These are phyloP conservation scores for Verticillium albo-atrum DNA, from an alignment of 2,329 filamentous ascomycete species.

Conservation along the genomic window DNA sequence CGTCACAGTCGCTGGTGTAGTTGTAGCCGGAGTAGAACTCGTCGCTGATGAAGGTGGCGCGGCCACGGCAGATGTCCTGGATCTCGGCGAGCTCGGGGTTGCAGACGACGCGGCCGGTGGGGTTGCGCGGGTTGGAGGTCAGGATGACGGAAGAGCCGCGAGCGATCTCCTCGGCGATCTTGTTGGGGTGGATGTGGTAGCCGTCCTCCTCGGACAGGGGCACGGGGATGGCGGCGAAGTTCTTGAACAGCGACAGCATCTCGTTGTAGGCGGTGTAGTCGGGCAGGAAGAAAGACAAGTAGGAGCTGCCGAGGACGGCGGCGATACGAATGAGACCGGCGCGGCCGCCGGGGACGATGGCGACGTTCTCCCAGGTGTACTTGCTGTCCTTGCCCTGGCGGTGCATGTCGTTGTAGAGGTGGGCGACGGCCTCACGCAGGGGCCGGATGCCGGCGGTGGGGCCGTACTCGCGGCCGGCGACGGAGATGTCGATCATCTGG, in stretches of 20 bases:
- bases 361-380: conserved; percentile 97
- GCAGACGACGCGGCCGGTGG: conserved; percentile 80
- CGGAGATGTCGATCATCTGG: conserved; percentile 69
- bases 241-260: conserved; percentile 93
- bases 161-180: conserved; percentile 86
- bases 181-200: conserved; percentile 90
- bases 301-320: conserved; percentile 87
- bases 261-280: conserved; percentile 98
- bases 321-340: conserved; percentile 93
- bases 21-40: conserved; percentile 98
- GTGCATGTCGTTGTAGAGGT: conserved; percentile 90
- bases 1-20: conserved; percentile 89
- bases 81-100: conserved; percentile 85
- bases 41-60: conserved; percentile 89
- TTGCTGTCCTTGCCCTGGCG: conserved; percentile 80
- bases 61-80: conserved; percentile 86
- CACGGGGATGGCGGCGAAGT: conserved; percentile 85
- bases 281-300: conserved; percentile 89
- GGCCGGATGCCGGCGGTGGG: conserved; percentile 93
- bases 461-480: conserved; percentile 81
- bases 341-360: conserved; percentile 89
- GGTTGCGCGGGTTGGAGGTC: conserved; percentile 93
- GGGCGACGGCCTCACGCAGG: conserved; percentile 81
- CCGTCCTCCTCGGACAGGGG: conserved; percentile 80
- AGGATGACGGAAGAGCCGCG: conserved; percentile 84